Evolutionary conservation across 2,329 filamentous ascomycete genomes (phyloP).

Genomic region (Talaromyces rugulosus): DNA sequence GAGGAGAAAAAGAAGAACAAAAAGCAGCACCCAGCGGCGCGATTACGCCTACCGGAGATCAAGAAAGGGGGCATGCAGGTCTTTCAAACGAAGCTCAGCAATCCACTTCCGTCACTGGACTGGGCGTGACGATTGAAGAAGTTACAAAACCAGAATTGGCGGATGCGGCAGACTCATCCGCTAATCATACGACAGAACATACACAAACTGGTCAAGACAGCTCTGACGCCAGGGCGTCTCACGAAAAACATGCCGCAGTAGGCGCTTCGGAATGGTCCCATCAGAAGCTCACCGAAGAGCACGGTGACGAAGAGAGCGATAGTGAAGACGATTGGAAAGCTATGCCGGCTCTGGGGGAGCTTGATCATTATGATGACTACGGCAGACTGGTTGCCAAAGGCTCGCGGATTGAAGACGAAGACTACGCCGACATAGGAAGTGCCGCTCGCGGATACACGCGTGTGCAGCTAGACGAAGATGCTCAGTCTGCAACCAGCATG

Average conservation of each 20-base stretch:
- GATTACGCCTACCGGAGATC: background rate
- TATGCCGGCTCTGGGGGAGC: slow-evolving; percentile 90
- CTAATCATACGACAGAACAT: background rate
- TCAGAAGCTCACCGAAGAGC: slow-evolving; percentile 63
- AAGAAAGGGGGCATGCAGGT: background rate
- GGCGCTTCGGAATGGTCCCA: slow-evolving; percentile 83
- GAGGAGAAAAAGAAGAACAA: background rate
- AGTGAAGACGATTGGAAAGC: slow-evolving; percentile 79
- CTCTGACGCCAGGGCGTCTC: slow-evolving; percentile 13
- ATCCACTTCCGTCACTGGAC: slow-evolving; percentile 4
- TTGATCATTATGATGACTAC: slow-evolving; percentile 94
- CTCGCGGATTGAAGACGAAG: slow-evolving; percentile 64
- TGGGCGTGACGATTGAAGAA: slow-evolving; percentile 7
- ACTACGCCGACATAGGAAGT: slow-evolving; percentile 75
- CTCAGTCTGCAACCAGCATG: slow-evolving; percentile 88
- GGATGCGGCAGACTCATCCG: background rate
- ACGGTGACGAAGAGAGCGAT: slow-evolving; percentile 44
- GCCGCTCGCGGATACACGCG: slow-evolving; percentile 93
- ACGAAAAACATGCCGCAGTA: slow-evolving; percentile 22
- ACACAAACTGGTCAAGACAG: slow-evolving; percentile 5
- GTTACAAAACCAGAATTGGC: background rate
- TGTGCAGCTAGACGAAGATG: slow-evolving; percentile 93
- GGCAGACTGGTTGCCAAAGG: slow-evolving; percentile 82
- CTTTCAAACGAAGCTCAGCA: background rate
- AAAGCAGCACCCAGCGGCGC: background rate